Evolutionary conservation across 75 land plant species (phyloP).

Genomic region (Sequoiadendron giganteum): DNA sequence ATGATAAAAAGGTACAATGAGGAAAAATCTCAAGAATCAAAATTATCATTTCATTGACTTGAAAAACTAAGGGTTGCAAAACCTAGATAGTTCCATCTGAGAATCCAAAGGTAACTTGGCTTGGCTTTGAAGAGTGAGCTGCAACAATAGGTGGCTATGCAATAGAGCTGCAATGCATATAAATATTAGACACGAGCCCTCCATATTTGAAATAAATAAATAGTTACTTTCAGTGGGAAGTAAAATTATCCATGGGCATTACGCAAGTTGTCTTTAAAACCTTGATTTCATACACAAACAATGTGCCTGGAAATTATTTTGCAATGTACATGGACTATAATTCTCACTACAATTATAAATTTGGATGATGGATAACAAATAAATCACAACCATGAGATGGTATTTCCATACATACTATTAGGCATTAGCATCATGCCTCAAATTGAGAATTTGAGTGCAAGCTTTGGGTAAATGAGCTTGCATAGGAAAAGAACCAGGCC

Average conservation of each 20-base stretch:
- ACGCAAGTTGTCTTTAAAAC: background rate
- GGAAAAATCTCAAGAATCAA: too few relatives aligned
- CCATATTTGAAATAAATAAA: background rate
- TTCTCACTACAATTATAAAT: background rate
- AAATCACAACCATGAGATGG: constrained; percentile 3
- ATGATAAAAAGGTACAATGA: too few relatives aligned
- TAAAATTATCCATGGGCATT: background rate
- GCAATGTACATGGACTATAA: background rate
- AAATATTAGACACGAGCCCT: background rate
- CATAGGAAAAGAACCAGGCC: too few relatives aligned
- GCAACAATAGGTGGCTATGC: constrained; percentile 45
- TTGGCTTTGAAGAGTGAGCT: constrained; percentile 49
- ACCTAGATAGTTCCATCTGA: constrained; percentile 52
- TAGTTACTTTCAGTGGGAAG: background rate
- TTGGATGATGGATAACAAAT: background rate
- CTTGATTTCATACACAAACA: background rate
- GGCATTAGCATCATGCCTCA: too few relatives aligned
- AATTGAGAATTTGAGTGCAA: too few relatives aligned
- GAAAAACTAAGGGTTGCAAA: constrained; percentile 32
- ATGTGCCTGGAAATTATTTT: background rate
- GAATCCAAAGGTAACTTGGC: constrained; percentile 47
- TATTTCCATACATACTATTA: background rate
- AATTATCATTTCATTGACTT: too few relatives aligned
- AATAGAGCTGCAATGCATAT: constrained; percentile 24
- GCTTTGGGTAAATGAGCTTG: too few relatives aligned